Percentiles rank a stretch among this genome's conserved stretches.
These are phyloP conservation scores for Pestalotiopsis sp. DNA, from an alignment of 2,329 filamentous ascomycete genomes.

Conservation along the genomic window DNA sequence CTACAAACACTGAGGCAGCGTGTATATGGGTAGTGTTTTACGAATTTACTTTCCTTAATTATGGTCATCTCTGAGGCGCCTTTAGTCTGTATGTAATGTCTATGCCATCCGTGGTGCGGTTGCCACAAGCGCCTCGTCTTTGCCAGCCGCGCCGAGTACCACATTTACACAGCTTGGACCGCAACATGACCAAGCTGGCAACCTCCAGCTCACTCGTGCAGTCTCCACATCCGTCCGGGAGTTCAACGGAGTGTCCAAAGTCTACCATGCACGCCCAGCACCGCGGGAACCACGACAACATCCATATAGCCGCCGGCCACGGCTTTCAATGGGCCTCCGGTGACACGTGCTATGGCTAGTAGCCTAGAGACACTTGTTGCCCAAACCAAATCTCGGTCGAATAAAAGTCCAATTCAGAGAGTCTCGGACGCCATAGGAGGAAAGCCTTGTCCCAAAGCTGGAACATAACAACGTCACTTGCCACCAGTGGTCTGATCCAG, in stretches of 20 bases:
- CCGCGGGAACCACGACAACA: not conserved
- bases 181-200: not conserved
- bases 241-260: not conserved
- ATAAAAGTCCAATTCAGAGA: not conserved
- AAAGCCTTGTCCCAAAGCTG: not conserved
- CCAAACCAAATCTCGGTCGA: not conserved
- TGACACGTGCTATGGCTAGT: not conserved
- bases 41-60: not conserved
- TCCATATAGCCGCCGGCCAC: not conserved
- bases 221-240: not conserved
- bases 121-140: not conserved
- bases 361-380: not conserved
- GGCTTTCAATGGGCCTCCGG: not conserved
- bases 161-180: not conserved
- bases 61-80: slow-evolving; percentile 4
- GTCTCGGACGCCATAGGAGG: not conserved
- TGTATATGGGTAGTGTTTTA: not conserved
- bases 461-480: not conserved
- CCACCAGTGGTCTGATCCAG: not conserved
- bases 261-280: not conserved
- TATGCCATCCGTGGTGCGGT: not conserved
- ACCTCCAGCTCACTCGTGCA: not conserved
- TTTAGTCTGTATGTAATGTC: slow-evolving; percentile 4
- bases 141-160: not conserved
- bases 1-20: no score